Evolutionary conservation across 495 filamentous ascomycete genomes (phyloP), one percentile per base, ranked within the genome.

Genomic region (Emericellopsis terricola): DNA sequence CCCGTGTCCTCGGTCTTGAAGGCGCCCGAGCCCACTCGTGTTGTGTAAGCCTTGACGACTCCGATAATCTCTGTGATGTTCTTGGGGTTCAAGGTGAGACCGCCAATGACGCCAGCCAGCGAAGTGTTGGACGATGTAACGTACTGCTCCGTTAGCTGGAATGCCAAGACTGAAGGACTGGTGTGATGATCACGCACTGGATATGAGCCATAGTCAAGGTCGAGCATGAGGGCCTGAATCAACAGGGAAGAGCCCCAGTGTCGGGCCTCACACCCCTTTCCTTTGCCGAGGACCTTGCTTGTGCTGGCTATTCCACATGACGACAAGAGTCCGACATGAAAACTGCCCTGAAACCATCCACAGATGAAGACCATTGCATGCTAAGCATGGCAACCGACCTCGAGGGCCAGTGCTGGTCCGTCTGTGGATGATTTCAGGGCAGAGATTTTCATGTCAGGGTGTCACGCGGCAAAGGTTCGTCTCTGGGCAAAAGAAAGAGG

Each of bases 1-100:
- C 78, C 79, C 31, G 74, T 49, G 41, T 81, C 73, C 48, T 94
- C 86, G 2, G 78, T 82, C 28, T 82, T 81, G 60, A 94, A 89
- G 5, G 81, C 79, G 4, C 86, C 86, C 14, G 67, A 73, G 32
- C 77, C 78, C 21, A 84, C 80, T 39, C 81, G 73, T 20, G 69
- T 82, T 29, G 72, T 20, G 38, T 54, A 78, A 6, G 84, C 86
- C 52, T 94, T 94, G 32, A 89, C 73, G 7, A 96, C 86, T 30
- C 85, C 83, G 46, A 91, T 73, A 28, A 84, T 66, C 37, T 64
- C 59, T 43, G 52, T 46, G 27, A 76, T 57, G 30, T 61, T 62
- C 38, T 48, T 51, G 24, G 62, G 63, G 32, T 61, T 60, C 36
- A 78, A 51, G 15, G 60, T 59, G 9, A 89, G 64, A 9, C 81